Percentiles rank a stretch among this genome's conserved stretches.
Evolutionary conservation across 345 rosid species (phyloP).

Genomic region (Camelina sativa): DNA sequence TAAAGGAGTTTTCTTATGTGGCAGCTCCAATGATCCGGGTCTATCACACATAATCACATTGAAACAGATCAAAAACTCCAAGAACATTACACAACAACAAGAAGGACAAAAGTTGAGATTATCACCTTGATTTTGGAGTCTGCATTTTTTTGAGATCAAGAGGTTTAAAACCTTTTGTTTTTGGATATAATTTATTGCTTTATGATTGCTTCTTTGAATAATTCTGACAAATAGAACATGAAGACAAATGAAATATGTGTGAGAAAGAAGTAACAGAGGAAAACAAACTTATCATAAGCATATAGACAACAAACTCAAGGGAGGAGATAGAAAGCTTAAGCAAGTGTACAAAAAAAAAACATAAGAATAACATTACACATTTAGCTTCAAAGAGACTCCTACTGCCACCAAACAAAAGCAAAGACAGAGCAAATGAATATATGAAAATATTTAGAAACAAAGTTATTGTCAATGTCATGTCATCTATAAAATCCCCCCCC

Average conservation of each 20-base stretch:
- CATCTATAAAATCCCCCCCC: slow-evolving; percentile 16
- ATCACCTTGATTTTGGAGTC: slow-evolving; percentile 42
- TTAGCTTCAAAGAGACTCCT: slow-evolving; percentile 49
- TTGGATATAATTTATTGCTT: slow-evolving; percentile 13
- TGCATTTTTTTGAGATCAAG: slow-evolving; percentile 23
- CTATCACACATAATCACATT: slow-evolving; percentile 42
- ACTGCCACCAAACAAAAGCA: slow-evolving; percentile 58
- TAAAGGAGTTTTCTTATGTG: slow-evolving; percentile 70
- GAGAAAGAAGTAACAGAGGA: slow-evolving; percentile 39
- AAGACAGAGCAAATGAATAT: slow-evolving; percentile 28
- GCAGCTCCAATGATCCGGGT: slow-evolving; percentile 55
- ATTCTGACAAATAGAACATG: slow-evolving; percentile 53
- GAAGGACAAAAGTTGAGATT: slow-evolving; percentile 11
- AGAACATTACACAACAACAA: neutral
- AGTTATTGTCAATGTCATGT: slow-evolving; percentile 43
- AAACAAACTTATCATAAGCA: slow-evolving; percentile 36
- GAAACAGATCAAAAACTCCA: neutral
- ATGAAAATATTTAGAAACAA: slow-evolving; percentile 26
- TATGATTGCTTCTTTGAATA: slow-evolving; percentile 41
- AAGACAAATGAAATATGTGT: slow-evolving; percentile 33
- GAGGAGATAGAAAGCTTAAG: slow-evolving; percentile 38
- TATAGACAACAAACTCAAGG: slow-evolving; percentile 34
- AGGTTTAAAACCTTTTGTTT: slow-evolving; percentile 14
- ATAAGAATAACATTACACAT: slow-evolving; percentile 37
- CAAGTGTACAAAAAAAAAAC: slow-evolving; percentile 31